These are phyloP conservation scores for Monosporascus sp. DNA, from an alignment of 2,329 filamentous ascomycete species.

Conservation along the genomic window DNA sequence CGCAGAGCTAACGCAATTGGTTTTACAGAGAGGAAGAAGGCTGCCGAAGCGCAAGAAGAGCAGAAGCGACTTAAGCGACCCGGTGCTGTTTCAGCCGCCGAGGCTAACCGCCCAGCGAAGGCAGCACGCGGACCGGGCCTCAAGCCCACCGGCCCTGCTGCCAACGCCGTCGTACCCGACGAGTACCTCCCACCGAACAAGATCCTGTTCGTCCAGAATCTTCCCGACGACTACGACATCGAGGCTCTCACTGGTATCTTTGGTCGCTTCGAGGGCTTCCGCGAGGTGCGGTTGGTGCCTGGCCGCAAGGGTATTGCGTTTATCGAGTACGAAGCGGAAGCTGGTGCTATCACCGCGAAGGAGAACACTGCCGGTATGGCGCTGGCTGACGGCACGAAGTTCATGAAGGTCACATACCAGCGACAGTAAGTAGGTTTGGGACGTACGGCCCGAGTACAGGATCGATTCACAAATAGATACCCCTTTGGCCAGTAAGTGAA, in stretches of 20 bases:
- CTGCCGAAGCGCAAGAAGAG: constrained; percentile 71
- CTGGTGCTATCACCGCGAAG: constrained; percentile 86
- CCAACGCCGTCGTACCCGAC: constrained; percentile 79
- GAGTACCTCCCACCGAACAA: constrained; percentile 98
- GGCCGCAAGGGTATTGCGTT: constrained; percentile 87
- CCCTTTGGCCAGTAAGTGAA: no score
- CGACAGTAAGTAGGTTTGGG: constrained; percentile 55
- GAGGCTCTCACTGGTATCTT: constrained; percentile 79
- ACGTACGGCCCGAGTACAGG: neutral
- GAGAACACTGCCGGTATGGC: constrained; percentile 85
- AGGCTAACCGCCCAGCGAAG: constrained; percentile 59
- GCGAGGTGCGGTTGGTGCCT: constrained; percentile 85
- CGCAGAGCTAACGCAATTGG: neutral
- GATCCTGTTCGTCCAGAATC: constrained; percentile 87
- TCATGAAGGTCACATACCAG: constrained; percentile 95
- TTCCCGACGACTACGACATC: constrained; percentile 81
- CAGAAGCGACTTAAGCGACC: constrained; percentile 71
- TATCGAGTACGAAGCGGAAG: constrained; percentile 90
- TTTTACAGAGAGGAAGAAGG: constrained; percentile 66
- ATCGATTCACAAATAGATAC: no score
- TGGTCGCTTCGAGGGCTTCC: constrained; percentile 86
- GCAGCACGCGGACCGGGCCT: constrained; percentile 66
- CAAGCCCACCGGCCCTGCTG: constrained; percentile 67
- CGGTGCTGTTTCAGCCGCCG: constrained; percentile 38
- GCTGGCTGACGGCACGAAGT: constrained; percentile 67